Evolutionary conservation across 2,329 filamentous ascomycete species (phyloP), one percentile per base, ranked within the genome.

Genomic region (Ceratocystis smalleyi): DNA sequence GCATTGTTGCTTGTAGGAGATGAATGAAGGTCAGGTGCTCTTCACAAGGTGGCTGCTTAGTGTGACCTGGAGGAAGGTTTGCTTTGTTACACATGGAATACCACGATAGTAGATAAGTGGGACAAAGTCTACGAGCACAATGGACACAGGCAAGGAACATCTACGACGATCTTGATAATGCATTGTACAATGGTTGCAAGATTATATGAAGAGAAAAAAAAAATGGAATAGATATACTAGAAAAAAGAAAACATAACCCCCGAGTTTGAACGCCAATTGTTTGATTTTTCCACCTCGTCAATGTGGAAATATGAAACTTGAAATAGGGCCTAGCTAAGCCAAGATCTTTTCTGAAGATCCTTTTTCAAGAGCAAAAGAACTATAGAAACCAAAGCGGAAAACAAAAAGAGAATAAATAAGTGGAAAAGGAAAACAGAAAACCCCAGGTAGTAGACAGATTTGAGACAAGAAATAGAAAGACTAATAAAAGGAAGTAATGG

Each of bases 401-500:
- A 43, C 17, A 15, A 43, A 24, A 51, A 35, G 49, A 51, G 15
- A 17, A 54, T n/a, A 59, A 57, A 64, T 22, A 59, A 59, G 32
- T 7, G 5, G 47, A 59, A 15, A 47, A 57, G 43, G 45, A 59
- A 47, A 45, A 64, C 19, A 59, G n/a, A 19, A 30, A 63, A 19
- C 49, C 22, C 35, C 54, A 57, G 30, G 22, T 54, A 43, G 27
- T 35, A 35, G 45, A 59, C 62, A 55, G 61, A 40, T 30, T 55
- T 43, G 51, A 63, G 27, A 32, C 49, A 54, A 57, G 43, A 61
- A 40, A 51, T 19, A 65, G 30, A 45, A 59, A 57, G 10, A 43
- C 55, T 59, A 65, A 55, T 35, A 45, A 61, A 64, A 47, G 15
- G 24, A 63, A 55, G 43, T 63, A 51, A 43, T 43, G 62, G 27